Conservation (phyloP, 345 rosid genomes). For the Eucalyptus melliodora region DNA sequence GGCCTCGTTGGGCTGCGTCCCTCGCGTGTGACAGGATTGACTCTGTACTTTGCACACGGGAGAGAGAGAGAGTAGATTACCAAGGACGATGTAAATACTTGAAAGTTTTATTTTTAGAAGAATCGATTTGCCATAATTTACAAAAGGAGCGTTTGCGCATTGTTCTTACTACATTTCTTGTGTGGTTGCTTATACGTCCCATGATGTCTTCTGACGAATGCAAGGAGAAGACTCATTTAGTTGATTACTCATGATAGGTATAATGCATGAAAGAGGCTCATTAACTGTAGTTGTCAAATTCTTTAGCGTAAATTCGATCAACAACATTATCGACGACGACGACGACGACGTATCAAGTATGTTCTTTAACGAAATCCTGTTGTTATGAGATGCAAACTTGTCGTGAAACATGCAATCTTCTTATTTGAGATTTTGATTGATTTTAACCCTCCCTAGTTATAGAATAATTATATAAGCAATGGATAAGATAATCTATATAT, state of each 20-base stretch:
- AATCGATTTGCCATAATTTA: neutral
- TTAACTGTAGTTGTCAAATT: neutral
- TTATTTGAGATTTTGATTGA: neutral
- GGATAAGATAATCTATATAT: neutral
- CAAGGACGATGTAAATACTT: neutral
- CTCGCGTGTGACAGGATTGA: neutral
- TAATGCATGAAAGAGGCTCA: neutral
- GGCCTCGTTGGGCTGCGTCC: neutral
- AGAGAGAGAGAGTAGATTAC: neutral
- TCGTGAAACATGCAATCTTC: neutral
- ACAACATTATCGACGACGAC: rapidly evolving
- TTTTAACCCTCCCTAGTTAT: neutral
- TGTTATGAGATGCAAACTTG: neutral
- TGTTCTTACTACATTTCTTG: neutral
- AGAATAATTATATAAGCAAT: neutral
- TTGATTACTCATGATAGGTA: neutral
- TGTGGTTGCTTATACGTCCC: neutral
- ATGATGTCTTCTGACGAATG: neutral
- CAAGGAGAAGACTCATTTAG: neutral
- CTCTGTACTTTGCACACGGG: neutral
- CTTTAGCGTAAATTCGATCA: neutral
- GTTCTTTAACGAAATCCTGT: rapidly evolving
- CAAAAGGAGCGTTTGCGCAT: neutral
- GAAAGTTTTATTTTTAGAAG: neutral
- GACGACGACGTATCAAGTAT: rapidly evolving